Percentiles rank a stretch among this genome's conserved stretches.
phyloP scores from a whole-genome alignment of 305 asterid species.

The Plantago coronopus region DNA sequence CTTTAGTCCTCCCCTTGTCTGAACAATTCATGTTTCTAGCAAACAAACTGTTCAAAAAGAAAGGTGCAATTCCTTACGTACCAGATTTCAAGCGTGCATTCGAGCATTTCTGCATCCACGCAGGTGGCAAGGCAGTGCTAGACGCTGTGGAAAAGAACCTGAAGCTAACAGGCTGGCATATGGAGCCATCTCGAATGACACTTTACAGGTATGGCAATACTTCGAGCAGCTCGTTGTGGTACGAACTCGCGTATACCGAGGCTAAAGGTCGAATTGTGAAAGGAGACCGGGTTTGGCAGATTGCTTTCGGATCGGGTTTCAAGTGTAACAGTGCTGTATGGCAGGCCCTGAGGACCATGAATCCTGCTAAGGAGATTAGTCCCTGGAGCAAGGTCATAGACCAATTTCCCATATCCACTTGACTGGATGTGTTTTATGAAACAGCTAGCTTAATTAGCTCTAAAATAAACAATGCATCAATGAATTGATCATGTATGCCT shows the following conservation, averaged over 20 bases:
- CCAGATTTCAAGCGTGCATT: constrained; percentile 60
- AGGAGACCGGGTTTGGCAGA: constrained; percentile 60
- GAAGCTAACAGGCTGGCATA: constrained; percentile 36
- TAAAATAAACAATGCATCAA: too few species aligned
- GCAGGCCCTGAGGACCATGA: constrained; percentile 44
- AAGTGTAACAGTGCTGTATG: constrained; percentile 66
- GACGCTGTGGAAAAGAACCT: constrained; percentile 55
- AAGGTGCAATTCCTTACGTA: constrained; percentile 40
- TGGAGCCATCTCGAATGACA: constrained; percentile 73
- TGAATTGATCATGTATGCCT: too few species aligned
- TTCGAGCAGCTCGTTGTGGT: constrained; percentile 65
- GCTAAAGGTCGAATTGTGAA: constrained; percentile 53
- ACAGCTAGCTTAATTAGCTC: too few species aligned
- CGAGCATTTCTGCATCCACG: constrained; percentile 63
- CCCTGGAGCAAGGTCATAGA: constrained; percentile 61
- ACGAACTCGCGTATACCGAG: constrained; percentile 52
- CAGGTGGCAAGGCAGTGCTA: constrained; percentile 64
- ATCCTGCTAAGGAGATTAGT: constrained; percentile 44
- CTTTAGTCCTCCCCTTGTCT: constrained; percentile 58
- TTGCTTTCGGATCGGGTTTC: constrained; percentile 69
- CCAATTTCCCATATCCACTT: constrained; percentile 35
- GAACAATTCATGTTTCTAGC: constrained; percentile 55
- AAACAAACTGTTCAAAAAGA: constrained; percentile 43
- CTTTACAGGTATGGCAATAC: constrained; percentile 55
- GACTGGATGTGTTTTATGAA: too few species aligned